Percentiles rank a stretch among this genome's conserved stretches.
Conservation (phyloP, 2,329 filamentous ascomycete genomes). For the Diplodia sapinea region DNA sequence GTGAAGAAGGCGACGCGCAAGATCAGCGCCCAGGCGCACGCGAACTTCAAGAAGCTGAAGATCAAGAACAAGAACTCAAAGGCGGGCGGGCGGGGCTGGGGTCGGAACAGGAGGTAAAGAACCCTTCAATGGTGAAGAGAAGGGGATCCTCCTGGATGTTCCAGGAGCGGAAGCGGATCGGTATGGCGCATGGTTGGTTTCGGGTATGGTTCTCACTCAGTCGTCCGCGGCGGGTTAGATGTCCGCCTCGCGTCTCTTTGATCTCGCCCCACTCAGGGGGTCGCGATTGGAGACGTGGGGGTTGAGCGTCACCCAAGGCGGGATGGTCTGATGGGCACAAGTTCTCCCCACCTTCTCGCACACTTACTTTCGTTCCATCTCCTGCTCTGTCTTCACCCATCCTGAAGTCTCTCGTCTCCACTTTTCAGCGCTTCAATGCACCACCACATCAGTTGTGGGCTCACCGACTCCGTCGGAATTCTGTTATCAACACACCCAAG, state of each 20-base stretch:
- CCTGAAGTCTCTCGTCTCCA: not conserved
- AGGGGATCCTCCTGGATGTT: not conserved
- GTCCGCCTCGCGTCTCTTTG: conserved; percentile 1
- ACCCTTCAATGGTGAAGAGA: not conserved
- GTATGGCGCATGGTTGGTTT: not conserved
- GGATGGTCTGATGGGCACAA: not conserved
- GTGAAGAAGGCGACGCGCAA: conserved; percentile 51
- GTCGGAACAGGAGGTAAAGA: conserved; percentile 24
- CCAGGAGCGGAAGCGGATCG: not conserved
- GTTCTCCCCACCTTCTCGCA: no score
- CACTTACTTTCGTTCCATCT: no score
- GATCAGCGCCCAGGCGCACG: conserved; percentile 54
- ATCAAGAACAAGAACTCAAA: conserved; percentile 53
- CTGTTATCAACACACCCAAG: not conserved
- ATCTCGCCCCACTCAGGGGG: not conserved
- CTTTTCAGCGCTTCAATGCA: not conserved
- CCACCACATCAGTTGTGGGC: not conserved
- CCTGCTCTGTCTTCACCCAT: not conserved
- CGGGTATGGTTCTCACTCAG: not conserved
- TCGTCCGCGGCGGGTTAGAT: not conserved
- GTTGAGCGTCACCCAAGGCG: not conserved
- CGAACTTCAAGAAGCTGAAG: conserved; percentile 57
- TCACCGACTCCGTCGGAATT: not conserved
- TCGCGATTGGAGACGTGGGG: conserved; percentile 12
- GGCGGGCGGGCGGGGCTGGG: conserved; percentile 23